Evolutionary conservation across 441 rosid species (phyloP), one percentile per base, ranked within the genome.

Genomic region (Lepidium campestre): DNA sequence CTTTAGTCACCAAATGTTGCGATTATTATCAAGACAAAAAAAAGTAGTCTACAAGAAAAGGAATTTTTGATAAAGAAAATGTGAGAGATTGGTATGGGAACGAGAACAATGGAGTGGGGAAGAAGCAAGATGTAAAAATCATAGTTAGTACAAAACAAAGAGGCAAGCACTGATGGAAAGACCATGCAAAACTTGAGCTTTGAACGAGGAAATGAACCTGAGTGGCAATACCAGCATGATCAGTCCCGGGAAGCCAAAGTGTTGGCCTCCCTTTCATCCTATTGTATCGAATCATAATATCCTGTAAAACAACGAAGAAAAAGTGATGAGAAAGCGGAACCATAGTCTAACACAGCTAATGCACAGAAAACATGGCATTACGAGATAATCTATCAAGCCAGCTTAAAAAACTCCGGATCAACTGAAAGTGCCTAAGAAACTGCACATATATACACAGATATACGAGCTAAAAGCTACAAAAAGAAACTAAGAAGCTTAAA

Each of bases 211-310:
- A 52, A 75, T 58, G 78, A 65, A 93, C 99, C 99, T 89, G 99
- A 66, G 99, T 91, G 64, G 99, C 99, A 60, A 93, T 93, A 56
- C 97, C 99, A 60, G 99, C 99, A 85, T 93, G 99, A 82, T 93
- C 99, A 59, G 97, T 86, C 68, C 99, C 97, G 44, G 99, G 99
- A 80, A 93, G 81, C 99, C 99, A 93, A 47, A 93, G 86, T 31
- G 99, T 86, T 61, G 99, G 97, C 73, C 82, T 89, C 67, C 97
- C 99, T 78, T 78, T 93, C 99, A 93, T 93, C 34, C 99, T 82
- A 54, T 86, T 77, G 81, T 86, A 91, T 75, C 99, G 86, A 68
- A 85, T 83, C 99, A 93, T 86, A 53, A 93, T 86, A 76, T 93
- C 99, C 99, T 93, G 75, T 27, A 62, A 68, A 74, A 48, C 42